phyloP scores from a whole-genome alignment of 805 yeast species.

The Priceomyces carsonii region DNA sequence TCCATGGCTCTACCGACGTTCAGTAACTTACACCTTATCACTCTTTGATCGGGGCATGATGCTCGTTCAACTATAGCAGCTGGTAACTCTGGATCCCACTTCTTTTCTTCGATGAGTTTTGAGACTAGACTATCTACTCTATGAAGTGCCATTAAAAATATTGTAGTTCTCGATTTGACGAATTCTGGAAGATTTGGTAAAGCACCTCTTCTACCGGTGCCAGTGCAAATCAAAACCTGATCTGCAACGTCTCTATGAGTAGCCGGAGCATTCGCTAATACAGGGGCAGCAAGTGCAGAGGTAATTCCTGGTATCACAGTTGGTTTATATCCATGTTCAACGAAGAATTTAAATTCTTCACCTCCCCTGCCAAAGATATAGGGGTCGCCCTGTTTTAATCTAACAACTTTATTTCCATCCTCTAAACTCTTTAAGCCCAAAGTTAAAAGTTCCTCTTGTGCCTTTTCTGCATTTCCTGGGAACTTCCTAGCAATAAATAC shows the following conservation, averaged over 20 bases:
- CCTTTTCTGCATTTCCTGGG: slow-evolving; percentile 95
- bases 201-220: slow-evolving; percentile 87
- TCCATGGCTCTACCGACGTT: slow-evolving; percentile 73
- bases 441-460: slow-evolving; percentile 81
- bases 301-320: slow-evolving; percentile 84
- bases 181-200: slow-evolving; percentile 77
- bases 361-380: slow-evolving; percentile 96
- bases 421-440: slow-evolving; percentile 66
- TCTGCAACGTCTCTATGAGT: slow-evolving; percentile 92
- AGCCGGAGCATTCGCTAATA: slow-evolving; percentile 79
- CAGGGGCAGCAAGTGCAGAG: slow-evolving; percentile 87
- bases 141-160: slow-evolving; percentile 89
- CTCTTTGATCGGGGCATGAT: slow-evolving; percentile 88
- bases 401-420: slow-evolving; percentile 74
- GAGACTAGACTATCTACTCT: slow-evolving; percentile 61
- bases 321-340: slow-evolving; percentile 67
- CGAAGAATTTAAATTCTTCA: slow-evolving; percentile 78
- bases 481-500: slow-evolving; percentile 88
- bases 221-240: slow-evolving; percentile 90
- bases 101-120: slow-evolving; percentile 38
- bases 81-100: slow-evolving; percentile 74
- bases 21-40: slow-evolving; percentile 70
- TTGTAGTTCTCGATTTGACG: slow-evolving; percentile 72
- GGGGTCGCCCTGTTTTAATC: slow-evolving; percentile 96
- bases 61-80: slow-evolving; percentile 89